Percentiles rank a stretch among this genome's conserved stretches.
Evolutionary conservation across 495 filamentous ascomycete genomes (phyloP).

Genomic region (Choiromyces venosus): DNA sequence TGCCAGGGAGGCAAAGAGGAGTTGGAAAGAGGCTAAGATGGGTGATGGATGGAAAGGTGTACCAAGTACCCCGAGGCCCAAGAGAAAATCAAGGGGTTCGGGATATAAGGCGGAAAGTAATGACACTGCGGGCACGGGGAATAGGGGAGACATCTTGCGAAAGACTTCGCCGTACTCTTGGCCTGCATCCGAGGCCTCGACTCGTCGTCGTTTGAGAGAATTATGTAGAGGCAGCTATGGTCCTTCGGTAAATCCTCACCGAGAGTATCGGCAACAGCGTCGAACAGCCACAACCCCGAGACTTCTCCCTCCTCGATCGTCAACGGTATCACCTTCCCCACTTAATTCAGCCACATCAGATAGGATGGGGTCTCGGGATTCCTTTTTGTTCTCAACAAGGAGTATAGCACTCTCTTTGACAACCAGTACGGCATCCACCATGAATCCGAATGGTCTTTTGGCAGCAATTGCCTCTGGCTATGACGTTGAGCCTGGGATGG

Average conservation of each 20-base stretch:
- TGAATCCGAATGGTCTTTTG: constrained; percentile 67
- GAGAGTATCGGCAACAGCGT: constrained; percentile 43
- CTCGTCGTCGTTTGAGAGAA: constrained; percentile 70
- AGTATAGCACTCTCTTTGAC: constrained; percentile 82
- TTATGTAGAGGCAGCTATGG: constrained; percentile 74
- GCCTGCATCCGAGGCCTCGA: constrained; percentile 78
- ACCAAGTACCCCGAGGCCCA: constrained; percentile 26
- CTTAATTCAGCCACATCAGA: constrained; percentile 19
- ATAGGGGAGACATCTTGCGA: constrained; percentile 38
- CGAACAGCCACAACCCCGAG: constrained; percentile 36
- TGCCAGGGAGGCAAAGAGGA: constrained; percentile 74
- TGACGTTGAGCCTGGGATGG: constrained; percentile 42
- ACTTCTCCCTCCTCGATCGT: constrained; percentile 28
- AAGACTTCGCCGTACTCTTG: constrained; percentile 50
- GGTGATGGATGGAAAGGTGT: constrained; percentile 30
- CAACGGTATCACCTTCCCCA: constrained; percentile 42
- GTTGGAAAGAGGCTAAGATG: constrained; percentile 63
- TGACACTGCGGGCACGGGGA: constrained; percentile 14
- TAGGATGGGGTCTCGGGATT: constrained; percentile 22
- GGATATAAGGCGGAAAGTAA: constrained; percentile 26
- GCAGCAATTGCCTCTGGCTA: constrained; percentile 52
- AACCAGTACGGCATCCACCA: constrained; percentile 70
- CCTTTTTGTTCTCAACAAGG: constrained; percentile 54
- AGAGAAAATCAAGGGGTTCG: constrained; percentile 19
- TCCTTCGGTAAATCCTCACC: constrained; percentile 58